Evolutionary conservation across 2,329 filamentous ascomycete genomes (phyloP).

Genomic region (Colletotrichum graminicola): DNA sequence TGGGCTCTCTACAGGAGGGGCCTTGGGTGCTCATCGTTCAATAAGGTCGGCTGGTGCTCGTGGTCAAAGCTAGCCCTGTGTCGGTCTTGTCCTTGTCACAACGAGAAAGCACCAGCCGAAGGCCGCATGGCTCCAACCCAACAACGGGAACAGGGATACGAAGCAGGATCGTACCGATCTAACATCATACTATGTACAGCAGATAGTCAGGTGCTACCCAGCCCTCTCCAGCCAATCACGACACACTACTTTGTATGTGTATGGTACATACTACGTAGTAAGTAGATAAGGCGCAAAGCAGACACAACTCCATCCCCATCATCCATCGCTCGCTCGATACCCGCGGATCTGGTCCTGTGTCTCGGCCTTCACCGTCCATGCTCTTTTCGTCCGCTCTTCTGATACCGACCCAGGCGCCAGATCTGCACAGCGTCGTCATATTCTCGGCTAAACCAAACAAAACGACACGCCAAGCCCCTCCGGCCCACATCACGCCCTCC

Average conservation of each 20-base stretch:
- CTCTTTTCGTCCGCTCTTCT: constrained; percentile 25
- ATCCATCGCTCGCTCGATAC: neutral
- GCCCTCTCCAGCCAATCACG: neutral
- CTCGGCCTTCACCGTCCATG: constrained; percentile 2
- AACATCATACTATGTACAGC: too few species aligned
- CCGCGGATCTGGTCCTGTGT: constrained; percentile 10
- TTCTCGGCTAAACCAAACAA: neutral
- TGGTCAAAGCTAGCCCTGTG: constrained; percentile 6
- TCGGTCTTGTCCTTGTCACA: constrained; percentile 15
- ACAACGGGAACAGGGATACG: too few species aligned
- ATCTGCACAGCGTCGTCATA: constrained; percentile 15
- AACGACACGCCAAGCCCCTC: neutral
- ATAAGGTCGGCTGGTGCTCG: neutral
- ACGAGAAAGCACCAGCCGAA: constrained; percentile 22
- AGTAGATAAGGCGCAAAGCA: neutral
- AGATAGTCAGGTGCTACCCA: neutral
- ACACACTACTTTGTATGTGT: too few species aligned
- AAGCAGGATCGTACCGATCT: neutral
- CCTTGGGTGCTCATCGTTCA: neutral
- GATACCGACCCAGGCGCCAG: constrained; percentile 19
- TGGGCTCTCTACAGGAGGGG: neutral
- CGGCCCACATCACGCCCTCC: neutral
- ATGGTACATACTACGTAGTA: too few species aligned
- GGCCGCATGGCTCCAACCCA: constrained; percentile 4
- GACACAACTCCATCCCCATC: neutral